Base-by-base conservation (phyloP, 106 monocot genomes). In the Allium sativum region DNA sequence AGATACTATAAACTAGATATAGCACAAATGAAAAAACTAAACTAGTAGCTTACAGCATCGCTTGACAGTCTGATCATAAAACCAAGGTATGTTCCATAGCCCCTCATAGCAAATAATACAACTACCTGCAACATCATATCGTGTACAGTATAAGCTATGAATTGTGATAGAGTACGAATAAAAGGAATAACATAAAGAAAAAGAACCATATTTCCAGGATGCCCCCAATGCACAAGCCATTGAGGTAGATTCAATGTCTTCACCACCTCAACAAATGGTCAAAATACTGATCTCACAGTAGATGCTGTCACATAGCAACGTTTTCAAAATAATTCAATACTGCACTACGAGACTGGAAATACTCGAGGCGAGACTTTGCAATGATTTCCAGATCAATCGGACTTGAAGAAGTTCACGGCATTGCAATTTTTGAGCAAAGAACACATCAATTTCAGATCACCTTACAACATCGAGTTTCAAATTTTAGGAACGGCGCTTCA, bases 151-250 rank as follows among this genome's bases (percentile, higher is more conserved):
- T 55, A 9, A 44, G 31, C 31, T 31, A 31, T 31, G 5, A 31
- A 31, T 6, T 11, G 22, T 56, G 55, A 17, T 6, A 4, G 21
- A 22, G 7, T 0, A 58, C 2, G 22, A 13, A 19, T 58, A 8
- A 31, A 10, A 58, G 22, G 57, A 58, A 11, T 9, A 40, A 58
- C 40, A 12, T 58, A 12, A 10, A 58, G 40, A 12, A 40, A 57
- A 11, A 58, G 22, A 58, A 86, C 93, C 93, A 94, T 94, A 65
- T 86, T 89, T 20, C 81, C 93, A 9, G 93, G 93, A 73, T 94
- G 93, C 61, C 89, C 93, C 93, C 93, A 89, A 18, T 94, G 93
- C 60, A 89, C 86, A 63, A 94, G 86, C 93, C 89, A 94, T 6
- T 79, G 80, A 57, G 93, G 93, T 41, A 89, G 82, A 68, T 81